A percentile compares a stretch with the other conserved stretches of the same genome.
Evolutionary conservation across 2,329 filamentous ascomycete genomes (phyloP).

Genomic region (Claviceps monticola): DNA sequence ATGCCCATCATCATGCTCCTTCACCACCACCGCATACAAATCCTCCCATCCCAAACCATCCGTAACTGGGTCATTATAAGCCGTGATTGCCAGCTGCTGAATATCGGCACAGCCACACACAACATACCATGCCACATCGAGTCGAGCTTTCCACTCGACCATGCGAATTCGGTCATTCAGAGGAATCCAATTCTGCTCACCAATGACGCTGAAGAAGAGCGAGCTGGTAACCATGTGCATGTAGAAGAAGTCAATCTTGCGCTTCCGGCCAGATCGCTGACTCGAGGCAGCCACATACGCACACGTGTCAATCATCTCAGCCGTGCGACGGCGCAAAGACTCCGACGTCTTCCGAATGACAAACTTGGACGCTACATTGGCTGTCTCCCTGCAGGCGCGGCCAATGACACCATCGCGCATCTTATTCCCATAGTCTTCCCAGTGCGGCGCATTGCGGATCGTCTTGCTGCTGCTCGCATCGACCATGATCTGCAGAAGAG

Average conservation of each 20-base stretch:
- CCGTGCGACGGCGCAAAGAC: conserved; percentile 21
- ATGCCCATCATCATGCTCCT: conserved; percentile 21
- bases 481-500: background rate
- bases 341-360: background rate
- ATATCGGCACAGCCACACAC: conserved; percentile 34
- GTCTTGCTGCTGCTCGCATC: conserved; percentile 10
- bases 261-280: conserved; percentile 38
- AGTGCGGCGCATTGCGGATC: conserved; percentile 32
- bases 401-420: conserved; percentile 45
- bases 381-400: background rate
- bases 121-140: conserved; percentile 50
- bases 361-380: background rate
- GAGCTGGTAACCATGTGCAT: conserved; percentile 21
- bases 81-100: conserved; percentile 7
- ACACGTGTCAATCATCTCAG: conserved; percentile 17
- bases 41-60: conserved; percentile 13
- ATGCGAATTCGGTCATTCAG: conserved; percentile 36
- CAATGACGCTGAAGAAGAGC: conserved; percentile 18
- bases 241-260: conserved; percentile 53
- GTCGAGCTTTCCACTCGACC: conserved; percentile 51
- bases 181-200: conserved; percentile 17
- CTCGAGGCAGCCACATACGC: conserved; percentile 19
- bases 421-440: conserved; percentile 16
- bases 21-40: conserved; percentile 12
- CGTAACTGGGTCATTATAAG: conserved; percentile 9